A percentile compares a stretch with the other conserved stretches of the same genome.
phyloP scores from a whole-genome alignment of 1,284 basidiomycete species.

The Lentinula novae-zelandiae region DNA sequence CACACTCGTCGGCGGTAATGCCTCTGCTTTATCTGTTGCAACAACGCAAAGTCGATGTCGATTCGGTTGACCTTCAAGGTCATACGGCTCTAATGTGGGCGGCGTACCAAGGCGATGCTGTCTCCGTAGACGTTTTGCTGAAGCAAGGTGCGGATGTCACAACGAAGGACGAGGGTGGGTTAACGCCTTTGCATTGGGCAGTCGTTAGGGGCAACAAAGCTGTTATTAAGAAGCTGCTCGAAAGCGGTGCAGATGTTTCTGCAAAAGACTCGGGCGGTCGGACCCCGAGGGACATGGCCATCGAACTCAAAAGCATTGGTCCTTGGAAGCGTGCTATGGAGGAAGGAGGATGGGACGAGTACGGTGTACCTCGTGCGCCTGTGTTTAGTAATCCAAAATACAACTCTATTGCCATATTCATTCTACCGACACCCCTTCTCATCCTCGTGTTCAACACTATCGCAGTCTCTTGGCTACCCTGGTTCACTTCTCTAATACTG shows the following conservation, averaged over 20 bases:
- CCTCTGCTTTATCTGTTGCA: conserved; percentile 90
- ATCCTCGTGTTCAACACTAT: conserved; percentile 83
- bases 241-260: conserved; percentile 80
- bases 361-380: conserved; percentile 42
- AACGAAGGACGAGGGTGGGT: conserved; percentile 75
- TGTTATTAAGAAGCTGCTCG: conserved; percentile 82
- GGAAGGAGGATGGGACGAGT: conserved; percentile 79
- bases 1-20: conserved; percentile 94
- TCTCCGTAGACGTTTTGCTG: conserved; percentile 89
- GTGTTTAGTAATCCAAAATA: conserved; percentile 49
- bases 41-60: conserved; percentile 79
- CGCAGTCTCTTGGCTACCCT: conserved; percentile 63
- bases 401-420: conserved; percentile 79
- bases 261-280: conserved; percentile 77
- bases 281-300: conserved; percentile 92
- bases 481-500: conserved; percentile 85
- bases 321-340: conserved; percentile 88
- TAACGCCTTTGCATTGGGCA: conserved; percentile 96
- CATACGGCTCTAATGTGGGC: conserved; percentile 99
- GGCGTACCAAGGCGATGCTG: conserved; percentile 95
- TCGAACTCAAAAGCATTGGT: conserved; percentile 85
- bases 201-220: conserved; percentile 92
- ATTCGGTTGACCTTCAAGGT: conserved; percentile 86
- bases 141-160: conserved; percentile 83
- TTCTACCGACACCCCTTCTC: conserved; percentile 76